These are phyloP conservation scores for Colletotrichum chlorophyti DNA, from an alignment of 2,329 filamentous ascomycete genomes.

Conservation along the genomic window DNA sequence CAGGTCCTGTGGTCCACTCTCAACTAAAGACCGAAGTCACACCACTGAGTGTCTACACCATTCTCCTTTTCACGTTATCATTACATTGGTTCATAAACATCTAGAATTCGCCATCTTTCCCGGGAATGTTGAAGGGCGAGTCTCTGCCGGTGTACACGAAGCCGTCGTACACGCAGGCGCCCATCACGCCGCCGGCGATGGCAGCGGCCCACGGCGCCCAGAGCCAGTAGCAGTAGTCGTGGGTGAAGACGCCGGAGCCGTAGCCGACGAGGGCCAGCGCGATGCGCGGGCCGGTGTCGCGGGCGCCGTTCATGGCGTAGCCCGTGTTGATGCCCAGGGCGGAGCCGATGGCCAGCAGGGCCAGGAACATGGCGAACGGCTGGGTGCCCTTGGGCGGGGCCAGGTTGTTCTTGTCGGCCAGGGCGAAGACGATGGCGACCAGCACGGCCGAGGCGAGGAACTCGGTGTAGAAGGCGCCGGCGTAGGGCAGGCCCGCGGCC, in stretches of 20 bases:
- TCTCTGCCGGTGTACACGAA: conserved; percentile 34
- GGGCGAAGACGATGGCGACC: conserved; percentile 43
- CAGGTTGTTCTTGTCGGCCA: conserved; percentile 46
- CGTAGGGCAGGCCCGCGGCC: conserved; percentile 34
- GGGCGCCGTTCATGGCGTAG: conserved; percentile 44
- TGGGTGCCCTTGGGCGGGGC: conserved; percentile 44
- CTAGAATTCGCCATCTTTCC: conserved; percentile 14
- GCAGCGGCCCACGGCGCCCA: conserved; percentile 38
- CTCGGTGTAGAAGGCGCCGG: conserved; percentile 43
- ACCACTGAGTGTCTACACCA: too few species aligned
- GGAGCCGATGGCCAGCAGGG: conserved; percentile 43
- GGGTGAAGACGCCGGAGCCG: conserved; percentile 35
- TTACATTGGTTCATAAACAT: too few species aligned
- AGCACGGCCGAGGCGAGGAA: conserved; percentile 42
- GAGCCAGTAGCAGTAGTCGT: conserved; percentile 38
- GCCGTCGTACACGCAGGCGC: conserved; percentile 38
- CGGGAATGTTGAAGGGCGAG: conserved; percentile 18
- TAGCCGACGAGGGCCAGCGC: conserved; percentile 41
- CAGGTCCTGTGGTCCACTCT: too few species aligned
- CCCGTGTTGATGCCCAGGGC: conserved; percentile 45
- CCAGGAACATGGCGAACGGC: conserved; percentile 42
- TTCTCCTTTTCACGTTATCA: too few species aligned
- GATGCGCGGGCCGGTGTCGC: conserved; percentile 43
- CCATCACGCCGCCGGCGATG: conserved; percentile 36
- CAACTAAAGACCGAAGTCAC: too few species aligned